Evolutionary conservation across 805 yeast genomes (phyloP), one percentile per base, ranked within the genome.

Genomic region (Metschnikowia proteae): DNA sequence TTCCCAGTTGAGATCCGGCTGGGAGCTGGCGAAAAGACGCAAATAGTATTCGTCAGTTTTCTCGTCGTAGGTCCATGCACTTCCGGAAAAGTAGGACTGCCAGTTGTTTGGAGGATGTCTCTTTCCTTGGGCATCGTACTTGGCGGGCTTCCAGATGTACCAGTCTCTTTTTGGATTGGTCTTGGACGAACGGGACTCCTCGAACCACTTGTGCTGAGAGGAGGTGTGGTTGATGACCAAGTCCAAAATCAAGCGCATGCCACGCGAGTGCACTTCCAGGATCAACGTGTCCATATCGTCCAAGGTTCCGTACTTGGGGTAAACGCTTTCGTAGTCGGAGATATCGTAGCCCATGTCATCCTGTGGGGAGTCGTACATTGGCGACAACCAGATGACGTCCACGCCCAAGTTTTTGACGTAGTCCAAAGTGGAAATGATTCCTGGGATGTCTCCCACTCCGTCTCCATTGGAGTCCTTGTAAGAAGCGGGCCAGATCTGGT

Each of bases 1-100:
- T 55, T 80, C 84, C 86, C 84, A 81, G 64, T 80, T 81, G 57
- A 81, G 67, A 58, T 81, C 85, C 11, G 84, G 84, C 63, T 81
- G 85, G 29, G 74, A 59, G 43, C 63, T 64, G 10, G 82, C 82
- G 63, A 79, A 81, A 49, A 80, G 65, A 46, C 72, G 75, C 54
- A 81, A 64, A 62, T 80, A 81, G 66, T 79, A 80, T 63, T 81
- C 83, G 41, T 73, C 71, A 17, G 83, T 79, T 2, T 37, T 30
- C 52, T 77, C 82, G 60, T 81, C 84, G 60, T 71, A 80, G 38
- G 66, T 66, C 84, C 85, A 81, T 9, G 84, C 81, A 38, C 78
- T 67, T 4, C 81, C 82, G 7, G 77, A 71, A 59, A 81, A 81
- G 56, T 64, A 66, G 4, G 81, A 73, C 31, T 58, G 56, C 84